Evolutionary conservation across 148 eudicot species (phyloP), one percentile per base, ranked within the genome.

Genomic region (Rhododendron kiyosumense): DNA sequence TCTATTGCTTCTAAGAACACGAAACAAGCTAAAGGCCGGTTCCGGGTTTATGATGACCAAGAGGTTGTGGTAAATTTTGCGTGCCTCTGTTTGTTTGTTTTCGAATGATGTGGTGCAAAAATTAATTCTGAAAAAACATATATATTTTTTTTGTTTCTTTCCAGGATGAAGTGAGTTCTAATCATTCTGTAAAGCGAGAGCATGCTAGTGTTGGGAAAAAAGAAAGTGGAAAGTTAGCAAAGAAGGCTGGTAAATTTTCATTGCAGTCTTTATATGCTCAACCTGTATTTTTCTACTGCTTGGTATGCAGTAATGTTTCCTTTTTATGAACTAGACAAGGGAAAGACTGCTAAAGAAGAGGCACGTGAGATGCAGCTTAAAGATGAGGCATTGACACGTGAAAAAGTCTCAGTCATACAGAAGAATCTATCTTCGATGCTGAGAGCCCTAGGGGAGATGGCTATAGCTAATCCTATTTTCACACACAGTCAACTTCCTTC

Each of bases 301-400:
- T 59, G 10, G 41, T 22, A 75, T 36, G n/a, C 20, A 54, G 41
- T 52, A 30, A 8, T 85, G 17, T 86, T 78, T 59, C 6, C 32
- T 63, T 85, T 79, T 88, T 59, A 78, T 89, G 7, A 78, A 87
- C 51, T 88, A 96, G 99, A 95, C 85, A 97, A 97, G 88, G 94
- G 94, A 84, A 97, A 95, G 91, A 95, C 94, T 75, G 96, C 95
- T 63, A 97, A 97, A 90, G 99, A 97, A 91, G 99, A 97, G 87
- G 99, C 99, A 30, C 99, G 98, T 80, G 98, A 97, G 46, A 85
- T 94, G 81, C 94, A 93, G 89, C 94, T 97, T 78, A 90, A 77
- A 86, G 99, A 97, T 88, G 99, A 97, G 89, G 91, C 94, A 45
- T 85, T 83, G 61, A 85, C 91, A 63, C 93, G 99, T 86, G 90